Percentiles rank a stretch among this genome's conserved stretches.
Conservation (phyloP, 768 basidiomycete species). For the Xerocomellus amylosporus region DNA sequence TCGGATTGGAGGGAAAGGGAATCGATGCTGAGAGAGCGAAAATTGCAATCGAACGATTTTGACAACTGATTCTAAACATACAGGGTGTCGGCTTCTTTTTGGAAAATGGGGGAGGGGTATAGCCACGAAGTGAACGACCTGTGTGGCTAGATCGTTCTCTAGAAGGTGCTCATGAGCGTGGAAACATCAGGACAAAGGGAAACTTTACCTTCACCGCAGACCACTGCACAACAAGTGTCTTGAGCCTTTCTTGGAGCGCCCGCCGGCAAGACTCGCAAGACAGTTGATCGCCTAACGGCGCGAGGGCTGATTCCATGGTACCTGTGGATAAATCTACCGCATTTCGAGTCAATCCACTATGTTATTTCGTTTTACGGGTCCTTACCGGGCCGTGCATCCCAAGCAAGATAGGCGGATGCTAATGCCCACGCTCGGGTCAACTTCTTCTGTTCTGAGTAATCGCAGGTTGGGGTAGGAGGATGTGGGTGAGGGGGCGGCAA, state of each 20-base stretch:
- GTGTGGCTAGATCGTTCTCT: conserved; percentile 55
- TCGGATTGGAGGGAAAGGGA: not conserved
- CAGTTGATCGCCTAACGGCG: conserved; percentile 66
- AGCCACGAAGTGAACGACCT: not conserved
- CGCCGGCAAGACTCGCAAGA: conserved; percentile 66
- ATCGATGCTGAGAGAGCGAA: conserved; percentile 1
- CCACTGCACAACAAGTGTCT: conserved; percentile 70
- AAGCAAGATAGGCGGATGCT: conserved; percentile 77
- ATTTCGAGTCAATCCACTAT: conserved; percentile 1
- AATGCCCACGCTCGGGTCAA: conserved; percentile 79
- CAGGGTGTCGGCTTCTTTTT: not conserved
- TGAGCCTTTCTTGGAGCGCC: conserved; percentile 62
- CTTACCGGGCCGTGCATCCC: conserved; percentile 79
- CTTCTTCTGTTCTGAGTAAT: conserved; percentile 75
- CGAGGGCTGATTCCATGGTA: conserved; percentile 68
- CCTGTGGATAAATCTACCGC: conserved; percentile 65
- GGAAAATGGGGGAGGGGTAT: conserved; percentile 1
- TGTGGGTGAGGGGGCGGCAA: conserved; percentile 74
- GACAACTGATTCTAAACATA: not conserved
- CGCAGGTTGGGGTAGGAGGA: conserved; percentile 64
- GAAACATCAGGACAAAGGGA: not conserved
- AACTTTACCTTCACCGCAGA: conserved; percentile 65
- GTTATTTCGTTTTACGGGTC: not conserved
- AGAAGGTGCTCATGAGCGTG: conserved; percentile 9
- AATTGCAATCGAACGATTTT: not conserved